Conservation (phyloP, 345 rosid species). For the Salix exigua region DNA sequence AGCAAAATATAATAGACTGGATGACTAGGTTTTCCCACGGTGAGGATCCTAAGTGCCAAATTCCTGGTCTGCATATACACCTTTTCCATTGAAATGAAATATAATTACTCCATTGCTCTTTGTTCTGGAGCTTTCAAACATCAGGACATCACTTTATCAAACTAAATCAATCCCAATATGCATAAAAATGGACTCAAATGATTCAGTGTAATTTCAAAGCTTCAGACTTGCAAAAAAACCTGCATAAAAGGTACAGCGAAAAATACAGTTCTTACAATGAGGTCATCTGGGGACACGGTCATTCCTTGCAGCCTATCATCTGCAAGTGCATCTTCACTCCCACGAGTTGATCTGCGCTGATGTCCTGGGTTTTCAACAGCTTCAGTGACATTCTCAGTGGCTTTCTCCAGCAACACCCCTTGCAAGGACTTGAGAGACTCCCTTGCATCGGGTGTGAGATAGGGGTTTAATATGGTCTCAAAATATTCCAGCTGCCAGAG, state of each 20-base stretch:
- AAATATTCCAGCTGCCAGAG: conserved; percentile 90
- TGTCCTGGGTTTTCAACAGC: conserved; percentile 65
- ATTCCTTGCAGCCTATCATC: conserved; percentile 76
- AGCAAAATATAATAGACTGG: background rate
- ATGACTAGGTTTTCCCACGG: background rate
- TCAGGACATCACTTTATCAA: background rate
- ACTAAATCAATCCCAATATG: background rate
- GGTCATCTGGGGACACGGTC: conserved; percentile 84
- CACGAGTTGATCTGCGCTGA: conserved; percentile 78
- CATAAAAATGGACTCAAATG: background rate
- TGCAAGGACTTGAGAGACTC: conserved; percentile 74
- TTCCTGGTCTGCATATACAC: background rate
- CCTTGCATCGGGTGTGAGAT: conserved; percentile 74
- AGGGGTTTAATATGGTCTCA: conserved; percentile 75
- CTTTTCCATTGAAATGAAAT: background rate
- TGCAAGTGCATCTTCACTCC: conserved; percentile 81
- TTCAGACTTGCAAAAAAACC: background rate
- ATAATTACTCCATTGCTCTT: background rate
- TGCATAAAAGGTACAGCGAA: background rate
- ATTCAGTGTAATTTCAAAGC: background rate
- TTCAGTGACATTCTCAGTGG: conserved; percentile 69
- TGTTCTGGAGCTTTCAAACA: background rate
- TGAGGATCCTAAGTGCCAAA: background rate
- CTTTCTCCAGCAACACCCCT: conserved; percentile 83
- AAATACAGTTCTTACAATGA: conserved; percentile 57